Evolutionary conservation across 306 rosid species (phyloP).

Genomic region (Adenanthera pavonina): DNA sequence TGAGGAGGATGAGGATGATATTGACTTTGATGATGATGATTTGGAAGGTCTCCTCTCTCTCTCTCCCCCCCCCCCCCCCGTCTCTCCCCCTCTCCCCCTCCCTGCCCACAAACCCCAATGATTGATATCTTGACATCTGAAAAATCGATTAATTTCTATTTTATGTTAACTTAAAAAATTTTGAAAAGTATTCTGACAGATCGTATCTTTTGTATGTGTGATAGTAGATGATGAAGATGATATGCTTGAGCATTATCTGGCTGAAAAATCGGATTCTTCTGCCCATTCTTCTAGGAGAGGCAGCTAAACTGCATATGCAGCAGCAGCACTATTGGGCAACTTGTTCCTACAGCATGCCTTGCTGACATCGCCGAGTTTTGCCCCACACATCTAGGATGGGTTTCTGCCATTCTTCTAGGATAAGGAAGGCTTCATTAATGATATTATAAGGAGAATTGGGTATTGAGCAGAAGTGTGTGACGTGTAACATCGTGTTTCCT

Average conservation of each 20-base stretch:
- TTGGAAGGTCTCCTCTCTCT: conserved; percentile 72
- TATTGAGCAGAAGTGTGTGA: conserved; percentile 32
- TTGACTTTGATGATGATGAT: conserved; percentile 90
- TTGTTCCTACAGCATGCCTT: conserved; percentile 25
- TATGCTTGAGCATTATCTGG: conserved; percentile 97
- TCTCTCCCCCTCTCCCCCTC: no score
- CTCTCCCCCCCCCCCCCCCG: no score
- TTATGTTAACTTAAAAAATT: not conserved
- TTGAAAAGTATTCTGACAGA: conserved; percentile 1
- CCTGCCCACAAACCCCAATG: not conserved
- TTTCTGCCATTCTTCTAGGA: conserved; percentile 28
- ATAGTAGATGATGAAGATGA: conserved; percentile 92
- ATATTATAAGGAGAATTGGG: conserved; percentile 32
- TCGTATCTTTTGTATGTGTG: conserved; percentile 31
- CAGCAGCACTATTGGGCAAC: conserved; percentile 16
- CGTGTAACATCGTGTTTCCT: conserved; percentile 35
- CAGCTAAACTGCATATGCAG: conserved; percentile 44
- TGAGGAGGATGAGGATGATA: conserved; percentile 80
- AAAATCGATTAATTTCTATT: not conserved
- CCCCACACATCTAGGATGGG: conserved; percentile 11
- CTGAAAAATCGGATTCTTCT: conserved; percentile 83
- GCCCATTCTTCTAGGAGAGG: conserved; percentile 65
- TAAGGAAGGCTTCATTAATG: conserved; percentile 28
- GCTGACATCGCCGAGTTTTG: conserved; percentile 27
- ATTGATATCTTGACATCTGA: not conserved